These are phyloP conservation scores for Anaeromyces robustus DNA, from an alignment of 192 early-diverging fungal genomes.

Conservation along the genomic window DNA sequence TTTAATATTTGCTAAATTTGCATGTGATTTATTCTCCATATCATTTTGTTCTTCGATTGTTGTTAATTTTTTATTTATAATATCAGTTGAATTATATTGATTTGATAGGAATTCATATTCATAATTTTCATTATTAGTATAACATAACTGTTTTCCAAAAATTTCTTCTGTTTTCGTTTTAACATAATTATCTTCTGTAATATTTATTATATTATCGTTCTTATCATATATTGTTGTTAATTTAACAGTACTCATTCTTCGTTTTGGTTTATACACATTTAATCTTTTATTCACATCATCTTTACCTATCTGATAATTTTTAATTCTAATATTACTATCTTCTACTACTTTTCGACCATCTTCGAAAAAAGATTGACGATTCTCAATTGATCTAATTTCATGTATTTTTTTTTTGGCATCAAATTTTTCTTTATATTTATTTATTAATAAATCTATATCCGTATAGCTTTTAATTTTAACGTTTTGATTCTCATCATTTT, in stretches of 20 bases:
- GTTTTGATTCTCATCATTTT: background rate
- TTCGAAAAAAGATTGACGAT: background rate
- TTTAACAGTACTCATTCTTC: background rate
- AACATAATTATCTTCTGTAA: background rate
- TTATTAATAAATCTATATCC: background rate
- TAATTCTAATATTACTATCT: background rate
- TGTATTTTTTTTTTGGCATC: background rate
- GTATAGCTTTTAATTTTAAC: background rate
- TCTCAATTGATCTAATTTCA: background rate
- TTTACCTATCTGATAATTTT: background rate
- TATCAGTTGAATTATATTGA: background rate
- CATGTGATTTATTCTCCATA: background rate
- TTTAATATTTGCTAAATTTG: too few relatives aligned
- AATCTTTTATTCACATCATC: background rate
- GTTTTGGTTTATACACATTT: background rate
- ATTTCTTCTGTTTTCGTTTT: background rate
- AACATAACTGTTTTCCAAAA: background rate
- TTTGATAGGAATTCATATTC: background rate
- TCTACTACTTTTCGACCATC: background rate
- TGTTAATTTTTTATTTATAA: background rate
- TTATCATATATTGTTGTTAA: background rate
- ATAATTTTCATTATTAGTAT: background rate
- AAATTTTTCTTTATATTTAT: background rate
- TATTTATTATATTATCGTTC: background rate
- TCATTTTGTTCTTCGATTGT: background rate